Evolutionary conservation across 2,329 filamentous ascomycete species (phyloP), one percentile per base, ranked within the genome.

Genomic region (Paraphaeosphaeria minitans): DNA sequence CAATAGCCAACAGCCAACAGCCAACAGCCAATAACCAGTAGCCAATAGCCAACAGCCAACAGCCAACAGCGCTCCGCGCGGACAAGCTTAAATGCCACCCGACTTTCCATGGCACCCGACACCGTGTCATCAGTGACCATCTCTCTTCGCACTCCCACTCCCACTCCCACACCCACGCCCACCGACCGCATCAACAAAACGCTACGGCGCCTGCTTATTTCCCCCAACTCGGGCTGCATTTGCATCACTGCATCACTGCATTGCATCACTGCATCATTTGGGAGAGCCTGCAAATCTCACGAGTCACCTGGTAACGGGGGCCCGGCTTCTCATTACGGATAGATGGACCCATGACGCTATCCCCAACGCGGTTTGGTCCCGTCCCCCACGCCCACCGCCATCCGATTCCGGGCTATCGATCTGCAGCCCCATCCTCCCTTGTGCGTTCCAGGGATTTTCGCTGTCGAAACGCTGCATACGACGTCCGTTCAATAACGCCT

Each of bases 71-170:
- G 61, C 56, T 62, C 62, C 62, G 65, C 67, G 60, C 66, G 66
- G 66, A 64, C 66, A 61, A 67, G 70, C 66, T 68, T 68, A 61
- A 51, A 68, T 62, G 57, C 55, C 58, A 66, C 56, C 54, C n/a
- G n/a, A n/a, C n/a, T n/a, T n/a, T n/a, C n/a, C n/a, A 68, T 62
- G 57, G 53, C 58, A 66, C 56, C 54, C 53, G 49, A 58, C 50
- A 60, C 61, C 29, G 61, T 60, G 59, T 61, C 67, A 62, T 56
- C 68, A 62, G n/a, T n/a, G n/a, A n/a, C n/a, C n/a, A n/a, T n/a
- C 59, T 53, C 63, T 70, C 63, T 58, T 58, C 66, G 71, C 71
- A n/a, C n/a, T n/a, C n/a, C n/a, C n/a, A n/a, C n/a, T n/a, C n/a
- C n/a, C n/a, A n/a, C n/a, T n/a, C n/a, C n/a, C n/a, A n/a, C n/a